Conservation (phyloP, 1,284 basidiomycete species). For the Austroboletus niveus region DNA sequence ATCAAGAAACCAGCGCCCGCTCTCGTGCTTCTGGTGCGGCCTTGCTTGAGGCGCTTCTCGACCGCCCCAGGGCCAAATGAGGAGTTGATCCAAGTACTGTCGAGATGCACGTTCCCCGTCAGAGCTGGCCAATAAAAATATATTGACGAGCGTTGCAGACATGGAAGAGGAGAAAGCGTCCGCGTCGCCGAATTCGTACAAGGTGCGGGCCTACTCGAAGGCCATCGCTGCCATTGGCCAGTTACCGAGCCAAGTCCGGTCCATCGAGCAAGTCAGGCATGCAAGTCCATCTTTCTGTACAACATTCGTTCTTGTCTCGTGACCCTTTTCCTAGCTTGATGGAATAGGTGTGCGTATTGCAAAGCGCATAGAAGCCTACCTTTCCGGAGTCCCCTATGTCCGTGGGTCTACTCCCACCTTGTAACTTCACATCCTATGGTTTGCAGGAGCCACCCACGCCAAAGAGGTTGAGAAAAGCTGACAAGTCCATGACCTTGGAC, state of each 20-base stretch:
- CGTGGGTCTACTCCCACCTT: conserved; percentile 27
- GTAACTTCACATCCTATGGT: conserved; percentile 3
- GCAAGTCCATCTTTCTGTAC: conserved; percentile 15
- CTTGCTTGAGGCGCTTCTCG: conserved; percentile 13
- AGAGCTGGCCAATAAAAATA: neutral
- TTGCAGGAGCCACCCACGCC: conserved; percentile 15
- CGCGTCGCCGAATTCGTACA: conserved; percentile 43
- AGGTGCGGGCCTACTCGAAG: conserved; percentile 46
- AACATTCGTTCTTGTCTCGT: conserved; percentile 7
- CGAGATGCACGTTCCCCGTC: conserved; percentile 34
- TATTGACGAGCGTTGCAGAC: conserved; percentile 31
- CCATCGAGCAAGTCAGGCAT: conserved; percentile 38
- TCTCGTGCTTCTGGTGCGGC: neutral
- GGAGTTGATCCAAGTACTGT: conserved; percentile 42
- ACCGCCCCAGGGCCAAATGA: conserved; percentile 36
- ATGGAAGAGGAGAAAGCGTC: conserved; percentile 41
- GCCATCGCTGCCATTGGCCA: conserved; percentile 43
- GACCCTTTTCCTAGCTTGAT: conserved; percentile 32
- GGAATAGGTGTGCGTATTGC: conserved; percentile 44
- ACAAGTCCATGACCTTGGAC: conserved; percentile 22
- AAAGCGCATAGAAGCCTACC: conserved; percentile 40
- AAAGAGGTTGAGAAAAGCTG: conserved; percentile 13
- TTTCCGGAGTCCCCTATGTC: conserved; percentile 37
- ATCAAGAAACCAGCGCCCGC: conserved; percentile 7
- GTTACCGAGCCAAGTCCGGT: conserved; percentile 41